Conservation (phyloP, 768 basidiomycete genomes). For the Ephemerocybe angulata region DNA sequence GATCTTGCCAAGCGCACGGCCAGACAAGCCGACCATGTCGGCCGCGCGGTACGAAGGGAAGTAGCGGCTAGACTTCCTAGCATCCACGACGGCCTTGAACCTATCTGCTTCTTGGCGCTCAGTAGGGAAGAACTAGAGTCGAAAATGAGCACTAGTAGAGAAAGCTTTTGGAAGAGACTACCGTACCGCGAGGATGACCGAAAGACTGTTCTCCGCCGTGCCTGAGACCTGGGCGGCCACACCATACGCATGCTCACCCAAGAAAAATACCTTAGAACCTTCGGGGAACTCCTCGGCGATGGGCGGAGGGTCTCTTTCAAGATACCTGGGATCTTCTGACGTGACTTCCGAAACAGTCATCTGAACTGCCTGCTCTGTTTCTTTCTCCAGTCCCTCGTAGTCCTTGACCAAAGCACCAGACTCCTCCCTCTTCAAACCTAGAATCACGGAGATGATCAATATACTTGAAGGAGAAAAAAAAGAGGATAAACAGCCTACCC, state of each 20-base stretch:
- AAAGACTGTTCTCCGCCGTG: slow-evolving; percentile 65
- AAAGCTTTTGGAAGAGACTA: slow-evolving; percentile 7
- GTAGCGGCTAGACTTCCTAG: slow-evolving; percentile 52
- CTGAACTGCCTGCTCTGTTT: slow-evolving; percentile 84
- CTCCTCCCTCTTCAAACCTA: slow-evolving; percentile 88
- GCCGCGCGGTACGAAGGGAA: slow-evolving; percentile 77
- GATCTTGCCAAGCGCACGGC: slow-evolving; percentile 82
- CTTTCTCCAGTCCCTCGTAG: slow-evolving; percentile 80
- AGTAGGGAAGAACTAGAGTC: slow-evolving; percentile 76
- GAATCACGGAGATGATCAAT: not conserved
- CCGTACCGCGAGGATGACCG: slow-evolving; percentile 85
- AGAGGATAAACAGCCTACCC: slow-evolving; percentile 50
- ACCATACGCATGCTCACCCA: slow-evolving; percentile 94
- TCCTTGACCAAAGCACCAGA: slow-evolving; percentile 92
- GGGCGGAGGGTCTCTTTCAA: slow-evolving; percentile 79
- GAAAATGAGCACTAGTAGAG: not conserved
- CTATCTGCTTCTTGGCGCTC: slow-evolving; percentile 76
- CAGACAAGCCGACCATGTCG: slow-evolving; percentile 68
- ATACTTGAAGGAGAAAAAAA: not conserved
- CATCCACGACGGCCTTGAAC: slow-evolving; percentile 69
- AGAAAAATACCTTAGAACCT: slow-evolving; percentile 91
- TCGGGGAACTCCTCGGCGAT: slow-evolving; percentile 87
- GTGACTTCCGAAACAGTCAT: slow-evolving; percentile 75
- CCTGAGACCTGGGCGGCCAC: slow-evolving; percentile 84
- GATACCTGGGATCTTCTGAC: slow-evolving; percentile 84